Evolutionary conservation across 2,329 filamentous ascomycete species (phyloP), one percentile per base, ranked within the genome.

Genomic region (Proliferodiscus dingleyae): DNA sequence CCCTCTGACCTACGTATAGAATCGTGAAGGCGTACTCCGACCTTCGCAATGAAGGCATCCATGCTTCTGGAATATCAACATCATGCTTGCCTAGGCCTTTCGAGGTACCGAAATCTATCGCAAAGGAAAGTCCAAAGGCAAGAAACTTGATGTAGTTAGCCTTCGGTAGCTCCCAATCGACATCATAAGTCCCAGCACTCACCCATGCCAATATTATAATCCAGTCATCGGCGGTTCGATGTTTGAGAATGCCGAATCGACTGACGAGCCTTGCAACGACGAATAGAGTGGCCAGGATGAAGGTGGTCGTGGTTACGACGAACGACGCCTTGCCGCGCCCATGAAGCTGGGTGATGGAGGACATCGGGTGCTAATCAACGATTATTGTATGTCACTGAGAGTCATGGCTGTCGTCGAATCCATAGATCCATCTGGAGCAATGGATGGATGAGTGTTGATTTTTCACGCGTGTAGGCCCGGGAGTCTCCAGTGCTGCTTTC

Each of bases 151-250:
- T 13, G 11, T 6, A 10, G 22, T 55, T 29, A 52, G 44, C 37
- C 5, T 36, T n/a, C n/a, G 23, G 19, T 30, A 24, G 16, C 28
- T 10, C 21, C 9, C 32, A 6, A 28, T 32, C 21, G 15, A 28
- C 5, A 26, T 16, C 26, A 29, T 11, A 19, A 22, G 19, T 19
- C n/a, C 3, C n/a, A 15, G 3, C 10, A 53, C 59, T 45, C 41
- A 81, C 66, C 90, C 89, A 95, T 45, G 89, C 88, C 32, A 87
- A 54, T 9, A 89, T 66, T 65, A 95, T 93, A 57, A 87, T 78
- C 66, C 83, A 85, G 71, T 95, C 90, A 66, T 95, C 89, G 71
- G 78, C 78, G 45, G 76, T 81, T 41, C 89, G 68, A 44, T 77
- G 81, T 55, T 78, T 80, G 45, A 95, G 83, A 40, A 96, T 83